Conservation (phyloP, 2,329 filamentous ascomycete genomes). For the Botrytis aclada region DNA sequence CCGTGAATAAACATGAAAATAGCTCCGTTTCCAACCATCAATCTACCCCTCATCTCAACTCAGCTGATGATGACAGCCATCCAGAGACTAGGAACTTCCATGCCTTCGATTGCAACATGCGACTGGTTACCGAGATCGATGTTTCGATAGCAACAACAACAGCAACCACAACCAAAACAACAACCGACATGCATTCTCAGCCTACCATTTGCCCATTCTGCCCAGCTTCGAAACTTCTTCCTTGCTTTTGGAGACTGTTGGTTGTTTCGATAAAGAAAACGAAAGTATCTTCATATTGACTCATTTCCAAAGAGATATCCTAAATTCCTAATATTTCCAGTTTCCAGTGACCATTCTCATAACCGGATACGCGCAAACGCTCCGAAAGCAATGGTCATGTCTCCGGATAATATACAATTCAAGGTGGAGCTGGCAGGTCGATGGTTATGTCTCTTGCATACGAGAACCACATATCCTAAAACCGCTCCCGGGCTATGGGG, state of each 20-base stretch:
- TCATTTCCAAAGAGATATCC: neutral
- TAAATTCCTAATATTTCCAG: neutral
- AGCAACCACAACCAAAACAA: neutral
- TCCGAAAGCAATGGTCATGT: neutral
- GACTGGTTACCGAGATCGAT: neutral
- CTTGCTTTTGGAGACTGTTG: neutral
- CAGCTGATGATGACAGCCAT: constrained; percentile 9
- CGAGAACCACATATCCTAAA: constrained; percentile 8
- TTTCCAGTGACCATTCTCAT: neutral
- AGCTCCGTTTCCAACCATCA: neutral
- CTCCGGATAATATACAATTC: neutral
- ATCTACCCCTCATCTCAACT: constrained; percentile 7
- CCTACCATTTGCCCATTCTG: neutral
- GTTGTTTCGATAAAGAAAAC: neutral
- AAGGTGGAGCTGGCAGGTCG: neutral
- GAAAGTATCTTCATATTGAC: neutral
- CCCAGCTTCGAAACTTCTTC: neutral
- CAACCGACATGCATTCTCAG: neutral
- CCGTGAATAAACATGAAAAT: neutral
- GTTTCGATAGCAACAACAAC: neutral
- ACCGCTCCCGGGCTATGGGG: neutral
- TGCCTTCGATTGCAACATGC: neutral
- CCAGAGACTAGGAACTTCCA: neutral
- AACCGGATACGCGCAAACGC: neutral
- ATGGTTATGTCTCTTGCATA: constrained; percentile 1